Percentiles rank a stretch among this genome's conserved stretches.
phyloP scores from a whole-genome alignment of 2,329 filamentous ascomycete species.

The Aurifilum marmelostoma region DNA sequence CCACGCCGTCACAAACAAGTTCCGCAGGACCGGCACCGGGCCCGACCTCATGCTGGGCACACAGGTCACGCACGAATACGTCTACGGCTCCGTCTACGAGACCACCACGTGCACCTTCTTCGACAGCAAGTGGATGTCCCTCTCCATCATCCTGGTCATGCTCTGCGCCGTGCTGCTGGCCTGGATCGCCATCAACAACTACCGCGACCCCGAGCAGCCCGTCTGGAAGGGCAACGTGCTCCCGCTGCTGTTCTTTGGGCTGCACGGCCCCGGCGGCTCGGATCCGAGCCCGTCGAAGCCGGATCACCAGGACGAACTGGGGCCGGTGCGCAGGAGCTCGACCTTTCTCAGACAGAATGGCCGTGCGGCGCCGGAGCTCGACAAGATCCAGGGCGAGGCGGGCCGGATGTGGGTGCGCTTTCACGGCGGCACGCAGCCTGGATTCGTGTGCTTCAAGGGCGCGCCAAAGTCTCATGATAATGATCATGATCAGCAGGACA shows the following conservation, averaged over 20 bases:
- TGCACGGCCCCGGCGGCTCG: constrained; percentile 12
- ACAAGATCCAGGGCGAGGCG: constrained; percentile 20
- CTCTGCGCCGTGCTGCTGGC: constrained; percentile 26
- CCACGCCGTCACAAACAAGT: constrained; percentile 27
- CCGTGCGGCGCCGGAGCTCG: constrained; percentile 24
- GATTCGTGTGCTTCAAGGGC: constrained; percentile 15
- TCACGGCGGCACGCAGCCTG: constrained; percentile 25
- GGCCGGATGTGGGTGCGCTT: constrained; percentile 28
- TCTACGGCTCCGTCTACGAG: constrained; percentile 24
- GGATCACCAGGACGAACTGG: background rate
- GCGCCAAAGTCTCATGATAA: background rate
- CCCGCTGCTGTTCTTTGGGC: constrained; percentile 29
- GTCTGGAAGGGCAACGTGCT: constrained; percentile 29
- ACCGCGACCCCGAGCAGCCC: constrained; percentile 32
- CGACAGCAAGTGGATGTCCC: constrained; percentile 27
- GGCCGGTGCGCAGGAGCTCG: background rate
- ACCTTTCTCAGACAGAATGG: constrained; percentile 17
- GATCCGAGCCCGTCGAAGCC: no score
- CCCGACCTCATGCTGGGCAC: constrained; percentile 16
- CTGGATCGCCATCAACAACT: constrained; percentile 27
- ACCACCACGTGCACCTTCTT: constrained; percentile 28
- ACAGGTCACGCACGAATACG: background rate
- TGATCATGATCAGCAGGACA: no score
- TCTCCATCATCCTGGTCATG: constrained; percentile 27
- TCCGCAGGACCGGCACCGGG: constrained; percentile 23